Evolutionary conservation across 164 flowering plant genomes (phyloP).

Genomic region (Saururus chinensis): DNA sequence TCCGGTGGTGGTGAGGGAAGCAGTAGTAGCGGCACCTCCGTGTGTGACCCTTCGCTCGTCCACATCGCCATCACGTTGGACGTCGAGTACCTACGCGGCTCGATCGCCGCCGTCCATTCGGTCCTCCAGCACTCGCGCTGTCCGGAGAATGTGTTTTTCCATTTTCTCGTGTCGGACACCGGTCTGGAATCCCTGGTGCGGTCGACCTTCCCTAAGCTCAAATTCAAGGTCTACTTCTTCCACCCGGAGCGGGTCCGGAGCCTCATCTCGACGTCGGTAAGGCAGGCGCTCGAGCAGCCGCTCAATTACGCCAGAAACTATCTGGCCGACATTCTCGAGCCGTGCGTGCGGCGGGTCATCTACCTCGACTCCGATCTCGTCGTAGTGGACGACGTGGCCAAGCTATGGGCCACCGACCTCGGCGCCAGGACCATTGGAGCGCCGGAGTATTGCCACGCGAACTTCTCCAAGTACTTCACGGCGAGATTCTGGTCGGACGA

Average conservation of each 20-base stretch:
- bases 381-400: slow-evolving; percentile 25
- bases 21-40: slow-evolving; percentile 1
- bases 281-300: slow-evolving; percentile 31
- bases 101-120: slow-evolving; percentile 25
- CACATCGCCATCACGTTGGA: slow-evolving; percentile 31
- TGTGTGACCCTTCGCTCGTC: slow-evolving; percentile 23
- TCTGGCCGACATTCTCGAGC: slow-evolving; percentile 20
- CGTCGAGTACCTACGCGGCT: slow-evolving; percentile 21
- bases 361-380: slow-evolving; percentile 32
- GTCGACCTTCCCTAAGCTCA: slow-evolving; percentile 21
- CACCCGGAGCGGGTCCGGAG: slow-evolving; percentile 15
- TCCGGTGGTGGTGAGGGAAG: not conserved
- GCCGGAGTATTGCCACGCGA: slow-evolving; percentile 67
- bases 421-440: slow-evolving; percentile 28
- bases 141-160: slow-evolving; percentile 21
- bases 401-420: slow-evolving; percentile 21
- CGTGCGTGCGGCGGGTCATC: slow-evolving; percentile 27
- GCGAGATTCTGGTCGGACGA: slow-evolving; percentile 43
- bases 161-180: slow-evolving; percentile 16
- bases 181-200: slow-evolving; percentile 14
- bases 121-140: slow-evolving; percentile 18
- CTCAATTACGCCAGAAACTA: slow-evolving; percentile 29
- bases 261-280: slow-evolving; percentile 24
- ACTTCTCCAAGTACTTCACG: slow-evolving; percentile 54
- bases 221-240: slow-evolving; percentile 24